Evolutionary conservation across 768 basidiomycete genomes (phyloP), one percentile per base, ranked within the genome.

Genomic region (Podaxis sp.): DNA sequence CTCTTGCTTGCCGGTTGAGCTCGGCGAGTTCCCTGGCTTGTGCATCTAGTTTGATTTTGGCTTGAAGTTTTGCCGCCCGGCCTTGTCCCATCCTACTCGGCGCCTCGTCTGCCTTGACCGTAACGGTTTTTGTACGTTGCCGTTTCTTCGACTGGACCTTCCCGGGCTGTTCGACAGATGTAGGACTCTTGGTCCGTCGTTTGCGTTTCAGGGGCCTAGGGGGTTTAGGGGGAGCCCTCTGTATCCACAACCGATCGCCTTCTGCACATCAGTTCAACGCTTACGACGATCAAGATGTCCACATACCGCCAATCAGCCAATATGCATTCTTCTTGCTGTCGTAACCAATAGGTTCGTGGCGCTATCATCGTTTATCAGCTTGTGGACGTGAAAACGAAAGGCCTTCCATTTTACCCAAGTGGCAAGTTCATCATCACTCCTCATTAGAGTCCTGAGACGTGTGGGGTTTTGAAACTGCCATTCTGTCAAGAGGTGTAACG

Each of bases 171-270:
- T 60, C 63, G 26, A 48, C 44, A 4, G 53, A 46, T 36, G 69
- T 72, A 24, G 65, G 62, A 26, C 11, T 52, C 17, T 57, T 48
- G 2, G 68, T 42, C 1, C 66, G 63, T n/a, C 76, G 72, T 67
- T 80, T 82, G 63, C 79, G 78, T 65, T 80, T 82, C 58, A 73
- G 77, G 39, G 74, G 66, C 59, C 67, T 71, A 49, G 76, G 74
- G 40, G 78, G 77, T 69, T 80, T 85, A 1, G 85, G 87, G 11
- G 78, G 82, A 33, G 79, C 76, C n/a, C 90, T 88, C 70, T 95
- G 93, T 49, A 93, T 85, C 93, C 93, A 95, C 24, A 95, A 79
- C 24, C 93, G 88, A 69, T 93, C 88, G 59, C 85, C 92, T 92
- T 61, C 61, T 15, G 11, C 51, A n/a, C 48, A 54, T 38, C 7